Base-by-base conservation (phyloP, 2,329 filamentous ascomycete species). In the Fusarium duplospermum region DNA sequence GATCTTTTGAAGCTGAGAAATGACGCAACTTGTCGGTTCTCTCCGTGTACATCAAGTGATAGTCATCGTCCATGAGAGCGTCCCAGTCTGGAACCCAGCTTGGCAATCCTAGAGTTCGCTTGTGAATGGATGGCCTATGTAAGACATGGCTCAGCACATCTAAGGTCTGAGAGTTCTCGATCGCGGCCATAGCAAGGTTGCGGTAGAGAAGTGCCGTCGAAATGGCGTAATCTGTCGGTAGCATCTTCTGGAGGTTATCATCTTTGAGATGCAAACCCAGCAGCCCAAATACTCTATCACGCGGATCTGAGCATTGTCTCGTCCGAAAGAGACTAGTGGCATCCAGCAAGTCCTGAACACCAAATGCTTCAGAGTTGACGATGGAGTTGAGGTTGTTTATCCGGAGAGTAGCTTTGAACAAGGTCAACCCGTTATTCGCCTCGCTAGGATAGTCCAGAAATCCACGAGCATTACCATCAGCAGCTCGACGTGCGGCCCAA, bases 1-100 rank as follows among this genome's bases (percentile, higher is more conserved):
- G 40, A 8, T 45, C 58, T 8, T 14, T 36, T 4, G 64, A 61
- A 24, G 64, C 52, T 10, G 29, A 35, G 50, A 36, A 62, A 4
- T 62, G 59, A 5, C 54, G 42, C 35, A 70, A n/a, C 5, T 54
- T 13, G 27, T 40, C 56, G 14, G 54, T 62, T 5, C 59, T 59
- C 20, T 45, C 52, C 22, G 36, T 40, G 7, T 67, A 63, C 9
- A 68, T 40, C 3, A 68, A 38, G 24, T 70, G 64, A 56, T 64
- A 57, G 11, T 38, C 20, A 4, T 62, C 68, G 9, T 70, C 36
- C 36, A 70, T 57, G 9, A 38, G 38, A n/a, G 65, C 64, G 18
- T 63, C 60, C 65, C 62, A 64, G 27, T 68, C 68, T 10, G 65
- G 64, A 38, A 62, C 62, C 65, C 68, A 59, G 31, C 65, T 65